Evolutionary conservation across 2,329 filamentous ascomycete genomes (phyloP), one percentile per base, ranked within the genome.

Genomic region (Arthrobotrys musiformis): DNA sequence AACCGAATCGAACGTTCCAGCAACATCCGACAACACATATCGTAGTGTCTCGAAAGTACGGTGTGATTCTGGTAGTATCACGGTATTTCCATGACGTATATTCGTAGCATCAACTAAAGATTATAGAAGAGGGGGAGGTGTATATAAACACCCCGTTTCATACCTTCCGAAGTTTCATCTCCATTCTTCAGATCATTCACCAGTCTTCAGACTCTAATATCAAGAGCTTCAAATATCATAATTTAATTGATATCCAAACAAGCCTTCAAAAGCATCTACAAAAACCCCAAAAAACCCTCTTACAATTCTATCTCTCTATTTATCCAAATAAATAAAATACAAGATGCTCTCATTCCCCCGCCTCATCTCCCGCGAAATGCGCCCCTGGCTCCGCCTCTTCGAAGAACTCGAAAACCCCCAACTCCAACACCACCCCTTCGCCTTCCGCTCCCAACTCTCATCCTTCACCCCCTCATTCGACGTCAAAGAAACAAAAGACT

Each of bases 401-500:
- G 73, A 77, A 30, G 73, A 77, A 33, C 50, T 77, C 60, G 73
- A 77, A 54, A 22, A 46, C 28, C 13, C 35, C 26, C 8, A 11
- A 17, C 48, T 4, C n/a, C 61, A 74, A 15, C 42, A 50, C 24
- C 24, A 74, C 48, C 33, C 28, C 48, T 11, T n/a, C n/a, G n/a
- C 35, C 26, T 44, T 77, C 40, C 63, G 62, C 26, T 68, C 76
- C 7, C 56, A 74, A 61, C 79, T 79, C 66, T 83, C 76, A 74
- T 79, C 81, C 7, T 85, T 86, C 80, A 81, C 82, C 13, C 86
- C 85, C 56, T 82, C 82, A 63, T 87, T 87, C 76, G 85, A 87
- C 78, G 82, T 86, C 52, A 83, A 84, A 69, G 86, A 87, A 80
- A 83, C 81, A 26, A 81, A 83, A 1, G 82, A 85, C 0, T 81